Percentiles rank a stretch among this genome's conserved stretches.
Evolutionary conservation across 1,284 basidiomycete species (phyloP).

Genomic region (Irpex sp.): DNA sequence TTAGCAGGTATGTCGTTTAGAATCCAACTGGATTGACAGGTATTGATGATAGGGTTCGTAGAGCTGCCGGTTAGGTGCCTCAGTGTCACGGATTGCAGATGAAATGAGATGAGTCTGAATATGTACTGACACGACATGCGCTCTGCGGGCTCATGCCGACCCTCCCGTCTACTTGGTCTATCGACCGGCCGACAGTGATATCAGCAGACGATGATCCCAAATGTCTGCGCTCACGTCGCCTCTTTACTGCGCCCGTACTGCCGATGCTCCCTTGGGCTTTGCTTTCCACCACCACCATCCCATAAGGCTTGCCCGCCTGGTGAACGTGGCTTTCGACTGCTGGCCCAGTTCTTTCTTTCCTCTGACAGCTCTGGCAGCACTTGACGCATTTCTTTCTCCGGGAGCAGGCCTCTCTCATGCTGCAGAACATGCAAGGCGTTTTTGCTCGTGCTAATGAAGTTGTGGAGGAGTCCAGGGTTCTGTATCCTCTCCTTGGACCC

Average conservation of each 20-base stretch:
- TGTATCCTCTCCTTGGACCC: conserved; percentile 13
- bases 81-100: too few relatives aligned
- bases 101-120: too few relatives aligned
- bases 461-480: neutral
- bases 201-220: neutral
- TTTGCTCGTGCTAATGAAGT: neutral
- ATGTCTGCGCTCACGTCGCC: neutral
- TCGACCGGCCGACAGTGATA: neutral
- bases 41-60: too few relatives aligned
- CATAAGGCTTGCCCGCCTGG: neutral
- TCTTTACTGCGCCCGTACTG: neutral
- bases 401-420: neutral
- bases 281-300: neutral
- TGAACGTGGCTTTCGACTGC: neutral
- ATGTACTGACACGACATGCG: too few relatives aligned
- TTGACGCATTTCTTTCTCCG: neutral
- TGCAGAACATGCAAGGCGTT: neutral
- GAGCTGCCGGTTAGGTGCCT: too few relatives aligned
- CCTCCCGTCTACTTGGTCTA: too few relatives aligned
- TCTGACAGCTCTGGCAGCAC: conserved; percentile 1
- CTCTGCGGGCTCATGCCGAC: too few relatives aligned
- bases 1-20: too few relatives aligned
- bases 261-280: neutral
- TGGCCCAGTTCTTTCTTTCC: neutral
- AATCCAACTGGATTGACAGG: too few relatives aligned